These are phyloP conservation scores for Penicillium decumbens DNA, from an alignment of 2,329 filamentous ascomycete species.

Conservation along the genomic window DNA sequence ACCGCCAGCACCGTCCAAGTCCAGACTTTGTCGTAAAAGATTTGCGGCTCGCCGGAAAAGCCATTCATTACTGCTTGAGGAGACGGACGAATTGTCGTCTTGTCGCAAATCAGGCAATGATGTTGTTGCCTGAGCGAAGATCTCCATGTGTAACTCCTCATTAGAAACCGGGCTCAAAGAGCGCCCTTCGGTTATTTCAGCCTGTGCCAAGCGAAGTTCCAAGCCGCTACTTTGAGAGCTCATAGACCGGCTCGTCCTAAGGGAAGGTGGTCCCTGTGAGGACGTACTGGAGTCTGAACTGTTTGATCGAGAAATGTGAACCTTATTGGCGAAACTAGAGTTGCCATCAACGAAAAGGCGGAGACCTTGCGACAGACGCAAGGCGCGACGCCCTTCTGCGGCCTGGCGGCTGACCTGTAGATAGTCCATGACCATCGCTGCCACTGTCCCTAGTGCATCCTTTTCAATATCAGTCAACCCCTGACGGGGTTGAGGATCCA, in stretches of 20 bases:
- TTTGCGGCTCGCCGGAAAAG: conserved; percentile 20
- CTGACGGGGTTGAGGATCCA: conserved; percentile 6
- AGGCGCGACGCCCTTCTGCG: conserved; percentile 6
- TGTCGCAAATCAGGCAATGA: background rate
- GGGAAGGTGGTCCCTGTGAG: background rate
- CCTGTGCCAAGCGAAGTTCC: background rate
- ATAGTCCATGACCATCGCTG: conserved; percentile 13
- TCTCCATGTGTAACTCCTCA: background rate
- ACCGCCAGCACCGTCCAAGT: background rate
- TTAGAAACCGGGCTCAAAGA: background rate
- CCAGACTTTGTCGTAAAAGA: conserved; percentile 15
- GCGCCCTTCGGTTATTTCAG: background rate
- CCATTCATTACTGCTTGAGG: conserved; percentile 11
- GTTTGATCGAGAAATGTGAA: background rate
- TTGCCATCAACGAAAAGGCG: conserved; percentile 10
- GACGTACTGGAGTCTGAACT: background rate
- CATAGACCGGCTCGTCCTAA: background rate
- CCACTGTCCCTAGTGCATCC: conserved; percentile 9
- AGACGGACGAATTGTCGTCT: background rate
- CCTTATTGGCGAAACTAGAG: background rate
- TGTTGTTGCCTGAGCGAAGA: background rate
- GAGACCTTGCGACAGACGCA: conserved; percentile 9
- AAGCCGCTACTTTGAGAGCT: background rate
- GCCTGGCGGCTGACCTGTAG: conserved; percentile 11
- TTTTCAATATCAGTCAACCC: conserved; percentile 5